Conservation (phyloP, 2,329 filamentous ascomycete species). For the Thielaviopsis musarum region DNA sequence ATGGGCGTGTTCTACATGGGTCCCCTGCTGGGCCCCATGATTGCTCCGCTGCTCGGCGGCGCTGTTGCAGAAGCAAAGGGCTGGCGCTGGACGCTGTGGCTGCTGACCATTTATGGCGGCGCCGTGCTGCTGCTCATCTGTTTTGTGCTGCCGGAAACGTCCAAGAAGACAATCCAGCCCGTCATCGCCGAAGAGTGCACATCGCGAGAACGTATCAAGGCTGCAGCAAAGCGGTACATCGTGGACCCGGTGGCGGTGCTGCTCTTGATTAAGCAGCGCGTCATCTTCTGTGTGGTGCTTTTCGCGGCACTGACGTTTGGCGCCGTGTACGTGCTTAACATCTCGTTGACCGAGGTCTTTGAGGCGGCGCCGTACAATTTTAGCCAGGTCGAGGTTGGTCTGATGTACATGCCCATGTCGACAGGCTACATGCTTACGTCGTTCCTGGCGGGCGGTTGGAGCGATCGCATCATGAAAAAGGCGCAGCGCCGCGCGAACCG, state of each 20-base stretch:
- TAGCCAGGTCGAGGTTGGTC: constrained; percentile 49
- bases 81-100: constrained; percentile 69
- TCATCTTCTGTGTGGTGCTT: constrained; percentile 56
- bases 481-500: constrained; percentile 54
- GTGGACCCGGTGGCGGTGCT: constrained; percentile 59
- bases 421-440: constrained; percentile 56
- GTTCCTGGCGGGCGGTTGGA: constrained; percentile 57
- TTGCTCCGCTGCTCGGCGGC: constrained; percentile 64
- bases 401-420: constrained; percentile 62
- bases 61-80: constrained; percentile 49
- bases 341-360: constrained; percentile 58
- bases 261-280: constrained; percentile 54
- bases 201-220: constrained; percentile 27
- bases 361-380: constrained; percentile 50
- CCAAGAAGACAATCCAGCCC: constrained; percentile 26
- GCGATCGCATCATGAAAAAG: constrained; percentile 63
- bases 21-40: constrained; percentile 54
- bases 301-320: constrained; percentile 62
- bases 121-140: constrained; percentile 37
- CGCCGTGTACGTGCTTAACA: constrained; percentile 60
- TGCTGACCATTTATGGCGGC: constrained; percentile 53
- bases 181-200: background rate
- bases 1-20: constrained; percentile 76
- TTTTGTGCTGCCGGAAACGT: constrained; percentile 49
- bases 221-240: constrained; percentile 41